These are phyloP conservation scores for Colletotrichum magnum DNA, from an alignment of 2,329 filamentous ascomycete genomes.

Conservation along the genomic window DNA sequence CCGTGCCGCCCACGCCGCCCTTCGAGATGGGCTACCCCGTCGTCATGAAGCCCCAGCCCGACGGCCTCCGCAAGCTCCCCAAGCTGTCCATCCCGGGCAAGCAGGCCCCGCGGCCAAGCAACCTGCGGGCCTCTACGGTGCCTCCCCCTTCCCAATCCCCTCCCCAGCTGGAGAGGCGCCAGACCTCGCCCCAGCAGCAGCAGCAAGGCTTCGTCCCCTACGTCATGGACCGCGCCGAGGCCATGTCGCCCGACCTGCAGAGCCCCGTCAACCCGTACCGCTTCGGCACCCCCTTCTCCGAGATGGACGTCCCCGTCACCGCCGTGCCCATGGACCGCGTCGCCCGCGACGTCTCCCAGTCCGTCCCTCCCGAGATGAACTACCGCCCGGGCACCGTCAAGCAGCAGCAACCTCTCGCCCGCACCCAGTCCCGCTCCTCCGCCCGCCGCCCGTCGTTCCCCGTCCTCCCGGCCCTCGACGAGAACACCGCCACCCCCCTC, in stretches of 20 bases:
- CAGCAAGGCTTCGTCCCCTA: constrained; percentile 61
- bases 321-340: constrained; percentile 79
- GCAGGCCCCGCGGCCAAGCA: constrained; percentile 46
- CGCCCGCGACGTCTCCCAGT: constrained; percentile 85
- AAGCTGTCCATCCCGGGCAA: constrained; percentile 71
- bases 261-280: constrained; percentile 77
- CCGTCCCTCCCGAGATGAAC: constrained; percentile 93
- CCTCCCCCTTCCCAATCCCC: constrained; percentile 44
- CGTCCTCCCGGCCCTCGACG: constrained; percentile 78
- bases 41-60: constrained; percentile 61
- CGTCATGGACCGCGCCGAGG: constrained; percentile 65
- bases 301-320: constrained; percentile 89
- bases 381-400: constrained; percentile 67
- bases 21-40: constrained; percentile 72
- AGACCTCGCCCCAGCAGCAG: constrained; percentile 39
- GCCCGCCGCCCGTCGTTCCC: constrained; percentile 77
- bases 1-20: constrained; percentile 78
- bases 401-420: constrained; percentile 52
- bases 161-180: constrained; percentile 44
- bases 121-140: constrained; percentile 48
- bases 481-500: constrained; percentile 67
- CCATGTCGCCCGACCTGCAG: constrained; percentile 69
- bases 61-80: constrained; percentile 71
- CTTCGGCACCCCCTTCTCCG: constrained; percentile 89
- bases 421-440: constrained; percentile 69